phyloP scores from a whole-genome alignment of 768 basidiomycete genomes.

The Bullera alba region DNA sequence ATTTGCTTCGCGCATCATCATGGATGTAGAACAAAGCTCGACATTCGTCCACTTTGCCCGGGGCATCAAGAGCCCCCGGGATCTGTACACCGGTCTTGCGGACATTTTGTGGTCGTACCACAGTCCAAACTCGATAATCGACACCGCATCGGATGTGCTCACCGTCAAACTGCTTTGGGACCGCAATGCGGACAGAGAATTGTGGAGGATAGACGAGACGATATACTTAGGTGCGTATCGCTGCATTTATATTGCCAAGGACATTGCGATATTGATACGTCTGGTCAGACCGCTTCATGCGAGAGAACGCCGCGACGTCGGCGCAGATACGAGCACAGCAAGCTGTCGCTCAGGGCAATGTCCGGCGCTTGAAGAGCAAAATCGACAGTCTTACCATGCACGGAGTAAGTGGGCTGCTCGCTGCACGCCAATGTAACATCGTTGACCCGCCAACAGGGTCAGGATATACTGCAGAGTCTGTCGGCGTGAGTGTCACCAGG shows the following conservation, averaged over 20 bases:
- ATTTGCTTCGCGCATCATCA: neutral
- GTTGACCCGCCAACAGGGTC: constrained; percentile 10
- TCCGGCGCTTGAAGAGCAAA: constrained; percentile 21
- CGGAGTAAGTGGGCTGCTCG: constrained; percentile 11
- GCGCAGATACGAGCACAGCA: constrained; percentile 30
- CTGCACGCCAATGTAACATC: neutral
- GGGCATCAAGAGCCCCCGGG: neutral
- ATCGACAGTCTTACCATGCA: constrained; percentile 21
- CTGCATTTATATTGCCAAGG: neutral
- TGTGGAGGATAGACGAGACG: constrained; percentile 30
- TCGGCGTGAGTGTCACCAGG: constrained; percentile 15
- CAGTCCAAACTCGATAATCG: constrained; percentile 11
- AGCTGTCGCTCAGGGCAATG: constrained; percentile 18
- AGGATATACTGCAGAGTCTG: constrained; percentile 22
- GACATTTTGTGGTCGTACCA: constrained; percentile 17
- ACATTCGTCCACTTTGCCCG: constrained; percentile 17
- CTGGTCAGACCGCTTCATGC: constrained; percentile 31
- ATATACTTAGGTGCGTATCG: constrained; percentile 24
- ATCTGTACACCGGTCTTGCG: constrained; percentile 16
- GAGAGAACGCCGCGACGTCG: constrained; percentile 16
- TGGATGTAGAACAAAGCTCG: constrained; percentile 8
- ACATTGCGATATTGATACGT: neutral
- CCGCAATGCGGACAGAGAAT: constrained; percentile 10
- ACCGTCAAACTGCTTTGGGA: constrained; percentile 21
- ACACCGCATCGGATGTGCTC: constrained; percentile 21